Evolutionary conservation across 345 rosid genomes (phyloP), one percentile per base, ranked within the genome.

Genomic region (Bruguiera gymnorhiza): DNA sequence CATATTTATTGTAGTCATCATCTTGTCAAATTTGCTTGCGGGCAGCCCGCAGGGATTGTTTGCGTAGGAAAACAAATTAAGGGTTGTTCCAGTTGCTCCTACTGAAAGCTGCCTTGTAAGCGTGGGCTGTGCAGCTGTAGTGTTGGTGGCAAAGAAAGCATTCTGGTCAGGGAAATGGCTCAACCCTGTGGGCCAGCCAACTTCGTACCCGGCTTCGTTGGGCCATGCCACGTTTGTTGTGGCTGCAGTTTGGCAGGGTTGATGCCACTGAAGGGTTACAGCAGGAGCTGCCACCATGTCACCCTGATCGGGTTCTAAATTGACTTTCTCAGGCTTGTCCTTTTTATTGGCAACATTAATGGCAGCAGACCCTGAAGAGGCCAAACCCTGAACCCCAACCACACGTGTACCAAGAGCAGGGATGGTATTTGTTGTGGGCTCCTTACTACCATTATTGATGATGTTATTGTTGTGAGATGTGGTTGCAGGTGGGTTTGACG

Each of bases 141-240:
- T 23, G 51, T 11, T 32, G 52, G 20, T 5, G 29, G 57, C 24
- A 55, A 70, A 71, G 29, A 78, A 20, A 50, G 48, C 39, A 55
- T 24, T 66, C 4, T 63, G 61, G 9, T 65, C 72, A 24, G 70
- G 79, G 24, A 60, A 52, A 39, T 67, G 73, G 67, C 64, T 75
- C 60, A 74, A 31, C 69, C 60, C 84, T 56, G 82, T 20, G 53
- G 75, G 10, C 88, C 84, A 82, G 20, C 65, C 21, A 46, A 62
- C 62, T 70, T 74, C 78, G 36, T 65, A 63, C 27, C 69, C 52
- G 1, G 66, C 52, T 24, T 70, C 83, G 15, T 51, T 65, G 5
- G 80, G 56, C 82, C 87, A 84, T 6, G 19, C 39, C 65, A 75
- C 20, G 60, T 59, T 77, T 30, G 54, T n/a, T 27, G 68, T 39